Base-by-base conservation (phyloP, 192 early-diverging fungal species). In the Coemansia sp. region DNA sequence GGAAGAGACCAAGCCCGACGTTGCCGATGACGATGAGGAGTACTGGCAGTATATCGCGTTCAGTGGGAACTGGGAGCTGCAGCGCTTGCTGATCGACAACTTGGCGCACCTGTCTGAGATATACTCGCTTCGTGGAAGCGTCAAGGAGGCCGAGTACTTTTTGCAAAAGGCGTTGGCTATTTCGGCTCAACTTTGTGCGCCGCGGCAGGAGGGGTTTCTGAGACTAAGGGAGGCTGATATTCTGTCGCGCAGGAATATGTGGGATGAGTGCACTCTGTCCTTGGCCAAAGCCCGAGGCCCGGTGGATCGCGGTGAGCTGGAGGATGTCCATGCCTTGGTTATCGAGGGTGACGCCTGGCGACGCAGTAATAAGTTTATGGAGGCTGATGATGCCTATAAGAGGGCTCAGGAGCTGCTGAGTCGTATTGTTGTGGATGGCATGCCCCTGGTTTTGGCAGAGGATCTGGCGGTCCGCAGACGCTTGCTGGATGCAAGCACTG, bases 101-200 rank as follows among this genome's bases (percentile, higher is more conserved):
- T 42, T 78, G 64, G 70, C 50, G 0, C 68, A 83, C 38, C 32
- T 83, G 63, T 53, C 71, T 5, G 67, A 78, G 17, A 42, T 83
- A 12, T 72, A 70, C 40, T 75, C 75, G 42, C 22, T 78, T 4
- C 72, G 81, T 2, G 81, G 81, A 20, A 83, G 81, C 41, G 62
- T 70, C 17, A 75, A 70, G 64, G 81, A 83, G 44, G 72, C 67
- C 5, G 76, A 83, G 39, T 78, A 83, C 59, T 78, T 83, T 58
- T 29, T 76, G 29, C 67, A 64, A 9, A 75, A 72, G 53, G 74
- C 64, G 12, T 13, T 78, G 65, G 67, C 59, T 6, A 55, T 78
- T 20, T 61, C 73, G 12, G 64, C 39, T 8, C 70, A 45, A 27
- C 55, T 77, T 1, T 61, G 61, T 29, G 72, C 76, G 4, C 76